Conservation (phyloP, 805 yeast genomes). For the Limtongozyma cylindracea region DNA sequence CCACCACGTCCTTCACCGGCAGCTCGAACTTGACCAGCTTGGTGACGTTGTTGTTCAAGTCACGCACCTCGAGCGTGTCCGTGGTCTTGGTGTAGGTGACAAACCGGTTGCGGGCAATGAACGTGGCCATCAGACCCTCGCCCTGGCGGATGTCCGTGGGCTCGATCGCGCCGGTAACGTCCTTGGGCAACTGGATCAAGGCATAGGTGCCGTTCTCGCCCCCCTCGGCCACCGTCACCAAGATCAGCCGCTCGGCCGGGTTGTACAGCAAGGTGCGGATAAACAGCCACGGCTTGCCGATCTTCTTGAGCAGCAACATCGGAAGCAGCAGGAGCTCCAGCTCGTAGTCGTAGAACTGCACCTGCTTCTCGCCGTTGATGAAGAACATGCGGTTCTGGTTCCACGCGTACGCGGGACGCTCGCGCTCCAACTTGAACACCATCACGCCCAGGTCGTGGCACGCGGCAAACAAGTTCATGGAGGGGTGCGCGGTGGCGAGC, state of each 20-base stretch:
- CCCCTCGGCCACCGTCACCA: slow-evolving; percentile 58
- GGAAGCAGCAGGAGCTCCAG: slow-evolving; percentile 47
- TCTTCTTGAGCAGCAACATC: slow-evolving; percentile 56
- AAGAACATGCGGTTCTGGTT: slow-evolving; percentile 53
- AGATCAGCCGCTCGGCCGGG: slow-evolving; percentile 72
- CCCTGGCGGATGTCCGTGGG: slow-evolving; percentile 66
- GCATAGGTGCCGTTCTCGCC: slow-evolving; percentile 39
- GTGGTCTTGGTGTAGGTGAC: slow-evolving; percentile 46
- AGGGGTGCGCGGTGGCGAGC: slow-evolving; percentile 76
- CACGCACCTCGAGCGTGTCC: slow-evolving; percentile 58
- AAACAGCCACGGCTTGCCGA: slow-evolving; percentile 72
- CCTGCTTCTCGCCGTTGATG: slow-evolving; percentile 66
- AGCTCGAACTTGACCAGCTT: slow-evolving; percentile 52
- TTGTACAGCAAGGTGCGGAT: slow-evolving; percentile 72
- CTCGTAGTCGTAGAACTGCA: slow-evolving; percentile 52
- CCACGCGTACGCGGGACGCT: slow-evolving; percentile 73
- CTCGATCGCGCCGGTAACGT: slow-evolving; percentile 81
- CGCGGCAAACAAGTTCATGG: slow-evolving; percentile 79
- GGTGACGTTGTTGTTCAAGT: slow-evolving; percentile 58
- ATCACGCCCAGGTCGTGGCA: slow-evolving; percentile 95
- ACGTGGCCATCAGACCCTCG: slow-evolving; percentile 63
- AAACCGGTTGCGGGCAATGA: slow-evolving; percentile 87
- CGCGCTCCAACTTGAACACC: slow-evolving; percentile 94
- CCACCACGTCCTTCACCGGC: slow-evolving; percentile 43
- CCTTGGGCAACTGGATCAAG: slow-evolving; percentile 56